Base-by-base conservation (phyloP, 2,329 filamentous ascomycete species). In the Phaeosphaeria sp. region DNA sequence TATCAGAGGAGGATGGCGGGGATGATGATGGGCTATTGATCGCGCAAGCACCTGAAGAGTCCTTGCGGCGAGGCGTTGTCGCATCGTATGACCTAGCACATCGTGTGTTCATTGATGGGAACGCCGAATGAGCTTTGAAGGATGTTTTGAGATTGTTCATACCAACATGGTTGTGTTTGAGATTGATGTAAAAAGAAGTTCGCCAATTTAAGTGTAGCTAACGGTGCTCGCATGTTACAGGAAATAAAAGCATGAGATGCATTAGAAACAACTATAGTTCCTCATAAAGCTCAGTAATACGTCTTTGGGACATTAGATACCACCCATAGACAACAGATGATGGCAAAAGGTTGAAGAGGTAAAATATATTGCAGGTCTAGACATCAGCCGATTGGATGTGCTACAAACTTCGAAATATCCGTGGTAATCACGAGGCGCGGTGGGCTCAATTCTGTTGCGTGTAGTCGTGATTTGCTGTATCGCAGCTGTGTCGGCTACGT, bases 1-100 rank as follows among this genome's bases (percentile, higher is more conserved):
- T 93, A 93, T 72, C 90, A 93, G 76, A 85, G 88, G 55, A 75
- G 91, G 56, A 76, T 97, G 68, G 86, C 95, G 80, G 93, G 93
- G 1, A 86, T 91, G 60, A 77, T 85, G 75, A 78, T 83, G 59
- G 83, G 76, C 42, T 76, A 74, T 59, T 76, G 62, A 30, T 7
- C 23, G 18, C 2, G 7, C 36, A 39, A n/a, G 36, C 15, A n/a
- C n/a, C n/a, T n/a, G n/a, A n/a, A n/a, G n/a, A n/a, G n/a, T n/a
- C n/a, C n/a, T n/a, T n/a, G n/a, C n/a, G n/a, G n/a, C n/a, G n/a
- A n/a, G n/a, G n/a, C n/a, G n/a, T n/a, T n/a, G n/a, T n/a, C n/a
- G n/a, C n/a, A n/a, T n/a, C n/a, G n/a, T n/a, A n/a, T n/a, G n/a
- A n/a, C n/a, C n/a, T n/a, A n/a, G n/a, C n/a, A n/a, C n/a, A n/a